phyloP scores from a whole-genome alignment of 345 rosid species.

The Gossypium herbaceum region DNA sequence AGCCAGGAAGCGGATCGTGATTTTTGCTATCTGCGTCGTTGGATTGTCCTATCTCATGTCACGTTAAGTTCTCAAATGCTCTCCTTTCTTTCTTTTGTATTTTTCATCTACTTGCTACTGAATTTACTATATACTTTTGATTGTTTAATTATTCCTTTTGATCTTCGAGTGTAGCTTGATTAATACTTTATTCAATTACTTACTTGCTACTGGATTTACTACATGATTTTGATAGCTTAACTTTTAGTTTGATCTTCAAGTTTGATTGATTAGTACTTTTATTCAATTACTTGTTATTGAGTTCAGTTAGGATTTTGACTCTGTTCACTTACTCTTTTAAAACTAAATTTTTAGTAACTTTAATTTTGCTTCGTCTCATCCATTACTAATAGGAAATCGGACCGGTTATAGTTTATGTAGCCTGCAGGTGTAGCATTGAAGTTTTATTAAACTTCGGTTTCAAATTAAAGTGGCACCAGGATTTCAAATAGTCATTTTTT shows the following conservation, averaged over 20 bases:
- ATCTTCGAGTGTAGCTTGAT: slow-evolving; percentile 2
- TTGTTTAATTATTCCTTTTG: background rate
- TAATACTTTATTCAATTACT: background rate
- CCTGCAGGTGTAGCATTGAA: background rate
- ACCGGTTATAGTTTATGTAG: background rate
- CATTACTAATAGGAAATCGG: background rate
- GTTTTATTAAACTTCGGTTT: background rate
- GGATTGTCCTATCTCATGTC: slow-evolving; percentile 94
- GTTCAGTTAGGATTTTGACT: slow-evolving; percentile 3
- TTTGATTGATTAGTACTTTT: background rate
- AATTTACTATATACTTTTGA: background rate
- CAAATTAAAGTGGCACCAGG: background rate
- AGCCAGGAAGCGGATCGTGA: slow-evolving; percentile 84
- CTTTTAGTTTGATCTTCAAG: background rate
- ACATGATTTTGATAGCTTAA: background rate
- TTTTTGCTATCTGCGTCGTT: slow-evolving; percentile 74
- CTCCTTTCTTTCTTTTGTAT: background rate
- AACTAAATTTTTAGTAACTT: background rate
- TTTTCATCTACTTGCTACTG: slow-evolving; percentile 2
- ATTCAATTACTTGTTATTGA: background rate
- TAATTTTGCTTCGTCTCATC: background rate
- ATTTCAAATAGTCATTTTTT: background rate
- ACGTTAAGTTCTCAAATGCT: slow-evolving; percentile 42
- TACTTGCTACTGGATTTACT: background rate
- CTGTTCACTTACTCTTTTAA: background rate